Percentiles rank a stretch among this genome's conserved stretches.
Evolutionary conservation across 2,329 filamentous ascomycete genomes (phyloP).

Genomic region (Cryoendolithus antarcticus): DNA sequence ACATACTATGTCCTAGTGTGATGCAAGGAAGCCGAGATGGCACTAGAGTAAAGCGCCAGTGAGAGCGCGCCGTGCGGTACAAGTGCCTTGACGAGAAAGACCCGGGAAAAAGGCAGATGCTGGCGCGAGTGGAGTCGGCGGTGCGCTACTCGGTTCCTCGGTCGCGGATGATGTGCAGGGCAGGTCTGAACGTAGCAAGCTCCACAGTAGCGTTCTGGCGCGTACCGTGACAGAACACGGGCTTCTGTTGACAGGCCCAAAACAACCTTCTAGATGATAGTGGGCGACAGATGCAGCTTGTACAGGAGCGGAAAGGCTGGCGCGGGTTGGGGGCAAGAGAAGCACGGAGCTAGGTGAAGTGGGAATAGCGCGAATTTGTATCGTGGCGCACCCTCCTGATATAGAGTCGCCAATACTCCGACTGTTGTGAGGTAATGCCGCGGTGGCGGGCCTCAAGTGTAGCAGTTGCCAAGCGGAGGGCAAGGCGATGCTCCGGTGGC

Average conservation of each 20-base stretch:
- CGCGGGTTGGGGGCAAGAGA: conserved; percentile 11
- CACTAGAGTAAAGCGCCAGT: conserved; percentile 19
- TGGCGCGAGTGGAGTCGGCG: conserved; percentile 25
- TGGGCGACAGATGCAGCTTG: conserved; percentile 13
- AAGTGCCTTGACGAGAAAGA: conserved; percentile 21
- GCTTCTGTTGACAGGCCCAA: conserved; percentile 12
- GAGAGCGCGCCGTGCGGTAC: conserved; percentile 24
- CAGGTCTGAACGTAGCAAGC: conserved; percentile 17
- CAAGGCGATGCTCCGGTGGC: conserved; percentile 9
- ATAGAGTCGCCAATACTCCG: too few relatives aligned
- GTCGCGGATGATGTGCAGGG: conserved; percentile 38
- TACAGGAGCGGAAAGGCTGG: conserved; percentile 15
- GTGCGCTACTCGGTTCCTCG: conserved; percentile 30
- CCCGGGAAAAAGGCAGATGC: conserved; percentile 19
- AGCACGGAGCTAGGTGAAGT: conserved; percentile 14
- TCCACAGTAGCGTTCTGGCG: conserved; percentile 22
- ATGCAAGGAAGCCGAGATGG: conserved; percentile 15
- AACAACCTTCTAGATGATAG: conserved; percentile 17
- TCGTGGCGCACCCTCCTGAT: conserved; percentile 23
- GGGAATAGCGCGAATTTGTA: conserved; percentile 18
- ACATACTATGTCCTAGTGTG: conserved; percentile 31
- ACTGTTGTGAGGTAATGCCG: conserved; percentile 19
- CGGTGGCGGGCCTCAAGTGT: conserved; percentile 7
- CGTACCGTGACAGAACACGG: conserved; percentile 11
- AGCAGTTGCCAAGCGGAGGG: conserved; percentile 16